phyloP scores from a whole-genome alignment of 208 protist species.

The Angomonas desouzai region DNA sequence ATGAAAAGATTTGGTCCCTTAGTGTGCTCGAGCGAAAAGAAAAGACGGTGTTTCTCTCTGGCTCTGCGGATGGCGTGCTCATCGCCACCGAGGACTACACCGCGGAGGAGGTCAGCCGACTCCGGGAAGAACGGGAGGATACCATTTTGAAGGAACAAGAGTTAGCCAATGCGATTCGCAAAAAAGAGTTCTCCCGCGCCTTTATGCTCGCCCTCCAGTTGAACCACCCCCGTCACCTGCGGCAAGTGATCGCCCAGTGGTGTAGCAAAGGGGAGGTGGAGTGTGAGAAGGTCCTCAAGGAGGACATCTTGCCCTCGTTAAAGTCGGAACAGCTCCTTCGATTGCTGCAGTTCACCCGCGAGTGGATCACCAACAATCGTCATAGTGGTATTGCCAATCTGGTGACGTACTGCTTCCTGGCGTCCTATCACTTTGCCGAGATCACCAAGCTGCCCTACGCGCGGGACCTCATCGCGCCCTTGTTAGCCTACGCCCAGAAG shows the following conservation, averaged over 20 bases:
- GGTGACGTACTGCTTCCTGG: conserved; percentile 60
- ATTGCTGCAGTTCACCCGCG: conserved; percentile 85
- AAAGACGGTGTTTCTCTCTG: conserved; percentile 66
- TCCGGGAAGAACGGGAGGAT: conserved; percentile 58
- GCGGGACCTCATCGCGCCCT: conserved; percentile 63
- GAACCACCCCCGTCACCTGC: conserved; percentile 84
- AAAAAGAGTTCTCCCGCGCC: conserved; percentile 66
- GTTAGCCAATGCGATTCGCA: conserved; percentile 79
- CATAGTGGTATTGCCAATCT: conserved; percentile 75
- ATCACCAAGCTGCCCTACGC: conserved; percentile 56
- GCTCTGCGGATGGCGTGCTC: conserved; percentile 83
- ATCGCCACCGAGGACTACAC: conserved; percentile 88
- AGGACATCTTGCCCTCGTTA: conserved; percentile 49
- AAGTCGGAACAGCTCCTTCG: conserved; percentile 56
- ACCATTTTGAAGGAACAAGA: conserved; percentile 79
- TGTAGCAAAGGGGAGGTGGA: conserved; percentile 44
- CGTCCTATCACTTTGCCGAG: conserved; percentile 55
- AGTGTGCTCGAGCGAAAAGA: conserved; percentile 26
- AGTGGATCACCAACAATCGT: conserved; percentile 90
- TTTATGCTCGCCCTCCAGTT: conserved; percentile 82
- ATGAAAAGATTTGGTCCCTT: conserved; percentile 85
- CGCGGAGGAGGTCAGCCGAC: conserved; percentile 70
- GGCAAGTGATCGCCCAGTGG: conserved; percentile 77
- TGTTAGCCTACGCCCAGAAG: conserved; percentile 78
- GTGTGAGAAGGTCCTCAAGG: conserved; percentile 62